Percentiles rank a stretch among this genome's conserved stretches.
Evolutionary conservation across 371 early-diverging fungal species (phyloP).

Genomic region (Batkoa obscura): DNA sequence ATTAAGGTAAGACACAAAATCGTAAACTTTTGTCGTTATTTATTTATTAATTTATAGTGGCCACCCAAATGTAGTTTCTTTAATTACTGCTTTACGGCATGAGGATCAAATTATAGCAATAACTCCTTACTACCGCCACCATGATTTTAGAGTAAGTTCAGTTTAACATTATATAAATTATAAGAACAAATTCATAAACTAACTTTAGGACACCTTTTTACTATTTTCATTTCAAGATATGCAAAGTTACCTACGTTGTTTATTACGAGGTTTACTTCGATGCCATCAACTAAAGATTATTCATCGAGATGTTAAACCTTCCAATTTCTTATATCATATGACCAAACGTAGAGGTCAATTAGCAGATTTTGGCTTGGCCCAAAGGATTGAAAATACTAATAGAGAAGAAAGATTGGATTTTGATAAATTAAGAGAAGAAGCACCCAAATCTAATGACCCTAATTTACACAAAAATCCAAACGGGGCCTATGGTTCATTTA

Average conservation of each 20-base stretch:
- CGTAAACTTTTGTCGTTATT: neutral
- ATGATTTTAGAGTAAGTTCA: conserved; percentile 59
- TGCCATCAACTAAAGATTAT: conserved; percentile 54
- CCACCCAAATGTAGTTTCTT: conserved; percentile 34
- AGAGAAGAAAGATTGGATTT: too few relatives aligned
- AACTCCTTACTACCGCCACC: conserved; percentile 73
- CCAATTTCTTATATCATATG: conserved; percentile 82
- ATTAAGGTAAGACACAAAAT: conserved; percentile 26
- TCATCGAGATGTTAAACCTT: conserved; percentile 94
- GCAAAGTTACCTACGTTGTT: conserved; percentile 52
- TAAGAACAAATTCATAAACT: too few relatives aligned
- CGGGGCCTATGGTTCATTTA: neutral
- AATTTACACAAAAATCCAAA: neutral
- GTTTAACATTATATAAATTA: neutral
- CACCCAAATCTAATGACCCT: neutral
- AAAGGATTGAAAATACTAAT: conserved; percentile 15
- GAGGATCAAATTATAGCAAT: conserved; percentile 74
- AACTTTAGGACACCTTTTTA: neutral
- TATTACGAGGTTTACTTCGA: conserved; percentile 51
- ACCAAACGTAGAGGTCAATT: conserved; percentile 54
- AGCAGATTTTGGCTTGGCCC: conserved; percentile 98
- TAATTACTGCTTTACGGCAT: conserved; percentile 65
- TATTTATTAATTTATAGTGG: conserved; percentile 9
- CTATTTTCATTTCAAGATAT: conserved; percentile 48
- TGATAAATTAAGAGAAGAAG: neutral